Conservation (phyloP, 2,329 filamentous ascomycete genomes). For the Cryoendolithus antarcticus region DNA sequence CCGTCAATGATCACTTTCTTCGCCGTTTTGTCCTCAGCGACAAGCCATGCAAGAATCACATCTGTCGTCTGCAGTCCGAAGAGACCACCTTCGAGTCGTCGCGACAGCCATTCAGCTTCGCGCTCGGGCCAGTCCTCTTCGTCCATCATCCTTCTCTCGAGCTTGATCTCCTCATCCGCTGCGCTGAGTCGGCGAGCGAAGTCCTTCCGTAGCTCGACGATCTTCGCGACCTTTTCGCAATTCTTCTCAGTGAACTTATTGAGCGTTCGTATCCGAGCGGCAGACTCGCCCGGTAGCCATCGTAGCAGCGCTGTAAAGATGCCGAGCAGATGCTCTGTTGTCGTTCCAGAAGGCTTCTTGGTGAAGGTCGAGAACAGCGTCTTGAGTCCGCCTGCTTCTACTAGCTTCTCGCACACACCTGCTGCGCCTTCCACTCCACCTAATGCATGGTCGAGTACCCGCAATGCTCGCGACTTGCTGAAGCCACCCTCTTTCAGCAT, state of each 20-base stretch:
- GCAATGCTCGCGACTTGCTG: slow-evolving; percentile 61
- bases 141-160: slow-evolving; percentile 42
- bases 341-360: slow-evolving; percentile 59
- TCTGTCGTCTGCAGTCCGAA: slow-evolving; percentile 76
- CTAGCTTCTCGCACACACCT: slow-evolving; percentile 59
- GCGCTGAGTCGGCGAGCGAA: slow-evolving; percentile 51
- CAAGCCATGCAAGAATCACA: slow-evolving; percentile 75
- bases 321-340: slow-evolving; percentile 68
- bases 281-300: slow-evolving; percentile 62
- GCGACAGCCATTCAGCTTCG: slow-evolving; percentile 60
- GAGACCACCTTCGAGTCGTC: slow-evolving; percentile 69
- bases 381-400: slow-evolving; percentile 77
- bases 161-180: slow-evolving; percentile 51
- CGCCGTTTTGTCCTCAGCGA: slow-evolving; percentile 76
- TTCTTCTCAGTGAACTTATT: slow-evolving; percentile 95
- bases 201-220: slow-evolving; percentile 59
- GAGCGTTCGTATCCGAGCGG: slow-evolving; percentile 67
- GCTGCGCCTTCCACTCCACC: slow-evolving; percentile 41
- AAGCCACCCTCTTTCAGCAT: slow-evolving; percentile 84
- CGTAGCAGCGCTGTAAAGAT: slow-evolving; percentile 77
- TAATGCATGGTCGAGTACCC: slow-evolving; percentile 72
- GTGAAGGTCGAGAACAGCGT: slow-evolving; percentile 76
- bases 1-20: slow-evolving; percentile 49
- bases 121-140: slow-evolving; percentile 49
- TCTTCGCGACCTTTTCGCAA: slow-evolving; percentile 68